Evolutionary conservation across 805 yeast genomes (phyloP).

Genomic region (Suhomyces emberorum): DNA sequence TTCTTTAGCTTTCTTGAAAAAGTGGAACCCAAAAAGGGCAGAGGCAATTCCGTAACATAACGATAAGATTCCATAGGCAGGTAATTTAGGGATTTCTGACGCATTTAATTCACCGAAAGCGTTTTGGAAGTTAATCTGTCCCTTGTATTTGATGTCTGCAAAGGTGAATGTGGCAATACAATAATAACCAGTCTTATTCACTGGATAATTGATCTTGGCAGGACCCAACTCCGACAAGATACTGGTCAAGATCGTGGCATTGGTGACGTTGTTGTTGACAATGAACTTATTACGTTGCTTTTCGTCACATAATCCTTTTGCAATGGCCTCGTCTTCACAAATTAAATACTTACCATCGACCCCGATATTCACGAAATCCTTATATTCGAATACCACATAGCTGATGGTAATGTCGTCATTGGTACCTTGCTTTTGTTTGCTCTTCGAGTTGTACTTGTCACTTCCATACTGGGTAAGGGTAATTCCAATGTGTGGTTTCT

Average conservation of each 20-base stretch:
- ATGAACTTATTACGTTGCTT: conserved; percentile 62
- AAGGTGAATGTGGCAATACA: conserved; percentile 75
- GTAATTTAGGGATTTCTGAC: conserved; percentile 84
- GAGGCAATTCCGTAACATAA: conserved; percentile 78
- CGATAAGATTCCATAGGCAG: conserved; percentile 83
- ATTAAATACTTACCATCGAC: conserved; percentile 53
- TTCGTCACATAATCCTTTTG: conserved; percentile 48
- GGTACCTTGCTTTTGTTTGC: conserved; percentile 19
- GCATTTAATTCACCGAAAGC: conserved; percentile 90
- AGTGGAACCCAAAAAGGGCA: conserved; percentile 80
- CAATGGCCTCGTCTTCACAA: conserved; percentile 73
- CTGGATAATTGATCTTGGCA: conserved; percentile 58
- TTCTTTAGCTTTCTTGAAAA: conserved; percentile 68
- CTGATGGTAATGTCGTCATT: conserved; percentile 48
- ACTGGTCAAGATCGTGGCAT: conserved; percentile 56
- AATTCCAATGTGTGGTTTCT: conserved; percentile 49
- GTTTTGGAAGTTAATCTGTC: conserved; percentile 80
- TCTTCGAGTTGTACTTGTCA: conserved; percentile 25
- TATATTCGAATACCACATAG: conserved; percentile 78
- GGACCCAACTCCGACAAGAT: conserved; percentile 56
- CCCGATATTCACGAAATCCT: conserved; percentile 72
- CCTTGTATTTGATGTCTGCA: conserved; percentile 47
- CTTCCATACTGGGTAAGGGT: conserved; percentile 25
- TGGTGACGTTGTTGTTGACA: conserved; percentile 42
- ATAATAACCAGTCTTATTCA: conserved; percentile 82